Evolutionary conservation across 116 monocot species (phyloP).

Genomic region (Papilionanthe hybrid): DNA sequence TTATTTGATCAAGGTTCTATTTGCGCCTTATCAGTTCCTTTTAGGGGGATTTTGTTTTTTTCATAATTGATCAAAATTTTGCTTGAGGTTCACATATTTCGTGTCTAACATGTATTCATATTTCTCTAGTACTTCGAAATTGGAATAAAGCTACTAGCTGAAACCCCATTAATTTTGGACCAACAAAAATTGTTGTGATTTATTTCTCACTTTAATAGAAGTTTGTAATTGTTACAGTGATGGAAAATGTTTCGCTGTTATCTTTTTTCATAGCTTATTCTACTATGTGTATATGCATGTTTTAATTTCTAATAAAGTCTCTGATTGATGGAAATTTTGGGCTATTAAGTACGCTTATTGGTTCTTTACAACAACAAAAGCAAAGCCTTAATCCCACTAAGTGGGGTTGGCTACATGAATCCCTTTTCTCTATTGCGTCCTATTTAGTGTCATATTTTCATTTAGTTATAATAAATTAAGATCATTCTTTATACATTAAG

Average conservation of each 20-base stretch:
- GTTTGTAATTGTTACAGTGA: neutral
- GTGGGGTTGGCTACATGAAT: too few relatives aligned
- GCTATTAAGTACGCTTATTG: neutral
- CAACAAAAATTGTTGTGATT: neutral
- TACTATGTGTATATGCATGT: neutral
- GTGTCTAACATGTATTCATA: neutral
- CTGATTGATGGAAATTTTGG: neutral
- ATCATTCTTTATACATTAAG: too few relatives aligned
- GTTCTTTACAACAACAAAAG: too few relatives aligned
- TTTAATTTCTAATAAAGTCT: neutral
- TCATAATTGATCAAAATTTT: neutral
- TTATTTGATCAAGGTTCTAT: neutral
- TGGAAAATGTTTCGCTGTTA: neutral
- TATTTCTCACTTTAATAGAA: neutral
- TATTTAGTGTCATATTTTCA: too few relatives aligned
- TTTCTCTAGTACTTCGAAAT: neutral
- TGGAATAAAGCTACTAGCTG: slow-evolving; percentile 1
- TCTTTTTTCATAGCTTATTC: neutral
- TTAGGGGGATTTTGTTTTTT: neutral
- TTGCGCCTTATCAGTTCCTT: neutral
- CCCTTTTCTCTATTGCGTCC: too few relatives aligned
- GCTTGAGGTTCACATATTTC: neutral
- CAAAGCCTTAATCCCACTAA: too few relatives aligned
- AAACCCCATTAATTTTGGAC: neutral
- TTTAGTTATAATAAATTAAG: too few relatives aligned